Evolutionary conservation across 169 alveolate genomes (phyloP).

Genomic region (Cryptosporidium sp.): DNA sequence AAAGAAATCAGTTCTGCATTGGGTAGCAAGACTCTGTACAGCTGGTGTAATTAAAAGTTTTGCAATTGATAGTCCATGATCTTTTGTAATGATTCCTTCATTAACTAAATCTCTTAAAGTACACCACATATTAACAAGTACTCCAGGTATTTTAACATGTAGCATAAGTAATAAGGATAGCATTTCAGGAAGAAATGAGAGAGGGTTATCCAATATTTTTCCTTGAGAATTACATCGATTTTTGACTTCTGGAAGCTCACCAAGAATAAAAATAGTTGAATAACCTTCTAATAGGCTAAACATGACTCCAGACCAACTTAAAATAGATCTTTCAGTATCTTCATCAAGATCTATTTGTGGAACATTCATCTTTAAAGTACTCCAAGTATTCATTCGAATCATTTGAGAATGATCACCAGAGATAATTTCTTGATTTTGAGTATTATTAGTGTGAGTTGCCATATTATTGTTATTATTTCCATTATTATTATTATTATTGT

Average conservation of each 20-base stretch:
- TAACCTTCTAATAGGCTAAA: slow-evolving; percentile 67
- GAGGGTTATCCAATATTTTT: slow-evolving; percentile 36
- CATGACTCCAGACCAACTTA: slow-evolving; percentile 74
- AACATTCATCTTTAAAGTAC: slow-evolving; percentile 62
- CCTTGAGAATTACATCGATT: slow-evolving; percentile 10
- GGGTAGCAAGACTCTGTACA: slow-evolving; percentile 49
- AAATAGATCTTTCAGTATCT: slow-evolving; percentile 68
- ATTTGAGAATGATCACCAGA: slow-evolving; percentile 1
- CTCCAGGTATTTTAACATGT: slow-evolving; percentile 63
- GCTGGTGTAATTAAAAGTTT: slow-evolving; percentile 63
- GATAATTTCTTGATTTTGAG: background rate
- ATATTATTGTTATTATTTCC: too few species aligned
- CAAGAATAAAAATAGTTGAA: slow-evolving; percentile 27
- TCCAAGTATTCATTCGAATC: slow-evolving; percentile 75
- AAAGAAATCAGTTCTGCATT: slow-evolving; percentile 55
- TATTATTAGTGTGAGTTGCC: background rate
- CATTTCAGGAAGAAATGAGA: slow-evolving; percentile 59
- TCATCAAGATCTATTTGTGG: slow-evolving; percentile 68
- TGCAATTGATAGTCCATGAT: slow-evolving; percentile 57
- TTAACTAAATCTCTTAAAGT: slow-evolving; percentile 63
- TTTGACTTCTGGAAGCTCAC: slow-evolving; percentile 25
- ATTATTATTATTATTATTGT: too few species aligned
- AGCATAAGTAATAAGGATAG: slow-evolving; percentile 21
- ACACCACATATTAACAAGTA: slow-evolving; percentile 67
- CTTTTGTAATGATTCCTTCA: slow-evolving; percentile 50